Percentiles rank a stretch among this genome's conserved stretches.
These are phyloP conservation scores for Trypanosoma scelopori DNA, from an alignment of 208 protist genomes.

Conservation along the genomic window DNA sequence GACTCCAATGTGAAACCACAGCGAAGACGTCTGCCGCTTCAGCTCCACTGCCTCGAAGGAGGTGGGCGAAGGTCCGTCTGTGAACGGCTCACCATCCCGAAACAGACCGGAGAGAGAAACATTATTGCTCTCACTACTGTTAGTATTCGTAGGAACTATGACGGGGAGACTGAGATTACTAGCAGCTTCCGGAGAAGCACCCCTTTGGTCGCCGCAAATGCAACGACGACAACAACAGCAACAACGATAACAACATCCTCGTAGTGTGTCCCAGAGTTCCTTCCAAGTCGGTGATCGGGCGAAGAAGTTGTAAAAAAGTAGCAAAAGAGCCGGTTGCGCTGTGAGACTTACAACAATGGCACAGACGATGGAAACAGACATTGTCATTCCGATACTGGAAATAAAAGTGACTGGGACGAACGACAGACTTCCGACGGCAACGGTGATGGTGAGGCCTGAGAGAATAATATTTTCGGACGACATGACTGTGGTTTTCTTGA, in stretches of 20 bases:
- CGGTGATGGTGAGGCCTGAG: constrained; percentile 40
- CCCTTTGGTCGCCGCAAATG: background rate
- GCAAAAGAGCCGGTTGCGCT: constrained; percentile 45
- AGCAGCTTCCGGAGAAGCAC: too few species aligned
- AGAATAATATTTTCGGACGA: constrained; percentile 43
- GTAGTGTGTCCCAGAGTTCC: constrained; percentile 13
- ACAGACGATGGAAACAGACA: constrained; percentile 27
- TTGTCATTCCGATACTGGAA: constrained; percentile 39
- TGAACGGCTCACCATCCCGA: background rate
- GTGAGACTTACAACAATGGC: constrained; percentile 41
- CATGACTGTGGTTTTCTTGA: constrained; percentile 29
- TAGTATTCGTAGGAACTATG: background rate
- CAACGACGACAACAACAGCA: background rate
- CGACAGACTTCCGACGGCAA: constrained; percentile 39
- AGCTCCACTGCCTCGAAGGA: background rate
- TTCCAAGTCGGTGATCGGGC: constrained; percentile 15
- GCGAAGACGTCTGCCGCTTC: constrained; percentile 12
- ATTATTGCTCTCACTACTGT: background rate
- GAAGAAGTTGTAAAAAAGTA: constrained; percentile 41
- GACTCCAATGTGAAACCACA: constrained; percentile 21
- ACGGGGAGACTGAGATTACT: background rate
- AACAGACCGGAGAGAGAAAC: too few species aligned
- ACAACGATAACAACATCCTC: background rate
- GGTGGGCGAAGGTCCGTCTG: background rate
- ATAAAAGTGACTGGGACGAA: constrained; percentile 47